A percentile compares a stretch with the other conserved stretches of the same genome.
These are phyloP conservation scores for Aspergillus sparsus DNA, from an alignment of 495 filamentous ascomycete species.

Conservation along the genomic window DNA sequence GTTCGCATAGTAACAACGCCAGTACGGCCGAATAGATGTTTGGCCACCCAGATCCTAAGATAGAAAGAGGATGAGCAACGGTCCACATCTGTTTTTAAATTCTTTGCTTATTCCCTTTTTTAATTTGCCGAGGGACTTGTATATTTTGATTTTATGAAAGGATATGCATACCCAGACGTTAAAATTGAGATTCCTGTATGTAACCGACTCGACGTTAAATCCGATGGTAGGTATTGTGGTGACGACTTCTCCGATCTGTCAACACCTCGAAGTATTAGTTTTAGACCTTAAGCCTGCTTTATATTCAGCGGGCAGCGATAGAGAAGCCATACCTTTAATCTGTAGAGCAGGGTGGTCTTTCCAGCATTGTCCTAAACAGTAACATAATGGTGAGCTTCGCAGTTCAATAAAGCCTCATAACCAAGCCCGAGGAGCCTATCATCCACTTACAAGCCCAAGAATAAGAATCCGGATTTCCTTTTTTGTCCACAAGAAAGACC, in stretches of 20 bases:
- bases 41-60: conserved; percentile 88
- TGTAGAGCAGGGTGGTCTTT: conserved; percentile 95
- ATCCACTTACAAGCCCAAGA: conserved; percentile 75
- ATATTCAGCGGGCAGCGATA: too few relatives aligned
- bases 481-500: conserved; percentile 82
- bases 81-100: neutral
- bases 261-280: conserved; percentile 25
- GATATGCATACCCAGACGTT: conserved; percentile 81
- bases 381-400: conserved; percentile 23
- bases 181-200: conserved; percentile 96
- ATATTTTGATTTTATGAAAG: neutral
- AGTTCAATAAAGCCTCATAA: conserved; percentile 6
- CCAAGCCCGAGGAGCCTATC: neutral
- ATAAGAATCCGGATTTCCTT: conserved; percentile 98
- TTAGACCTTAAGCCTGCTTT: neutral
- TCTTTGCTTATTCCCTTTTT: too few relatives aligned
- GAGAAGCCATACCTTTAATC: conserved; percentile 75
- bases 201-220: conserved; percentile 98
- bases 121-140: too few relatives aligned
- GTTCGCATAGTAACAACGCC: conserved; percentile 99
- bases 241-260: conserved; percentile 94
- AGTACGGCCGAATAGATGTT: conserved; percentile 96
- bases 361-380: conserved; percentile 86
- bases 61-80: conserved; percentile 17
- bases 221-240: conserved; percentile 99